Base-by-base conservation (phyloP, 495 filamentous ascomycete genomes). In the Penicillium robsamsonii region DNA sequence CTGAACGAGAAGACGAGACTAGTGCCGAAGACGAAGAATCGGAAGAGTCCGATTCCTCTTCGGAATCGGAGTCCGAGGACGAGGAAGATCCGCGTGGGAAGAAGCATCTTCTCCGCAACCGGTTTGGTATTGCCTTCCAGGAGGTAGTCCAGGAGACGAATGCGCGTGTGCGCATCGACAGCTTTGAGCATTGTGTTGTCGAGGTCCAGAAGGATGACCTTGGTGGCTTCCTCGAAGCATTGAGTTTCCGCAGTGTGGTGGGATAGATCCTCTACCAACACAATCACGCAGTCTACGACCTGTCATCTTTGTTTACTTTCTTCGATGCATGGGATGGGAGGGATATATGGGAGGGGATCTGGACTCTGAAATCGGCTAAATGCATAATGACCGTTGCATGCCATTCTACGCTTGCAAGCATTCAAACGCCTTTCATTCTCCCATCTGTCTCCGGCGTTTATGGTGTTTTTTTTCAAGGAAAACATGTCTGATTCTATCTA, bases 161-260 rank as follows among this genome's bases (percentile, higher is more conserved):
- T 57, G 90, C 92, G 4, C 78, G 92, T 15, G 90, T 97, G 18
- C 78, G 91, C 53, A 96, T 97, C 60, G 94, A 98, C 69, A 92
- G 88, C 72, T 98, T 98, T 71, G 95, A 98, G 73, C 88, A 96
- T 69, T 96, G 90, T 60, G 95, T 97, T 10, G 91, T 97, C 46
- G 94, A 97, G 74, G 94, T 98, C 30, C 84, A 87, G 75, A 96
- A 96, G 75, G 94, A 98, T 67, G 93, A 97, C 73, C 77, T 98
- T 29, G 82, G 86, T 18, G 91, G 87, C 11, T 98, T 98, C 70
- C 78, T 98, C 59, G 94, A 97, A 76, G 84, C 87, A 46, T 69
- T 98, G 69, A 96, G 92, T 69, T 85, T 91, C 81, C 93, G 92
- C 79, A 86, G 85, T 67, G 92, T 97, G 12, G 85, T 97, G 50